phyloP scores from a whole-genome alignment of 345 rosid genomes.

The Sonneratia alba region DNA sequence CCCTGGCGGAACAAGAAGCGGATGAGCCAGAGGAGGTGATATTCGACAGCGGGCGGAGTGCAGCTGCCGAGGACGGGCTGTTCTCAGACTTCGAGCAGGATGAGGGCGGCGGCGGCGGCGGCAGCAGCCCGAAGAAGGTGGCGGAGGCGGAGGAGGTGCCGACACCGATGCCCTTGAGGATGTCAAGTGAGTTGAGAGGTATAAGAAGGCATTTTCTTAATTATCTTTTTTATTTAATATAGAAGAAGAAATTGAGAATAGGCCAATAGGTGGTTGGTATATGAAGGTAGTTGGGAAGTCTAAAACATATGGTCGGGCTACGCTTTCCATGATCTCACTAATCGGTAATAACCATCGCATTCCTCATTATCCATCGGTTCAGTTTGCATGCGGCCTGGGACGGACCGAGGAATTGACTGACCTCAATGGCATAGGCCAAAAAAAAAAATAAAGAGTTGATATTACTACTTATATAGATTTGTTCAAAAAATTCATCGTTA shows the following conservation, averaged over 20 bases:
- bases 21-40: slow-evolving; percentile 28
- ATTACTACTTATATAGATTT: no score
- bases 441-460: no score
- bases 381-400: not conserved
- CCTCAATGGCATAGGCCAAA: not conserved
- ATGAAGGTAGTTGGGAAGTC: not conserved
- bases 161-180: slow-evolving; percentile 18
- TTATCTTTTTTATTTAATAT: not conserved
- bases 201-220: not conserved
- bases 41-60: slow-evolving; percentile 61
- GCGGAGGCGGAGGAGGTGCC: slow-evolving; percentile 18
- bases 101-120: slow-evolving; percentile 25
- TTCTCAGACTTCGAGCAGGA: slow-evolving; percentile 68
- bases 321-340: not conserved
- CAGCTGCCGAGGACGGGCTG: slow-evolving; percentile 58
- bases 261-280: not conserved
- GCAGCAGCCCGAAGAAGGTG: slow-evolving; percentile 25
- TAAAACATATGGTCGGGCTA: not conserved
- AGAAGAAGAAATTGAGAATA: not conserved
- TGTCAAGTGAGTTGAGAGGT: not conserved
- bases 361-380: not conserved
- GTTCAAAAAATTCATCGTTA: no score
- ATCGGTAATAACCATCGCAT: no score
- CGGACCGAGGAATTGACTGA: not conserved
- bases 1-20: slow-evolving; percentile 6